These are phyloP conservation scores for Ceratobasidium theobromae DNA, from an alignment of 1,284 basidiomycete species.

Conservation along the genomic window DNA sequence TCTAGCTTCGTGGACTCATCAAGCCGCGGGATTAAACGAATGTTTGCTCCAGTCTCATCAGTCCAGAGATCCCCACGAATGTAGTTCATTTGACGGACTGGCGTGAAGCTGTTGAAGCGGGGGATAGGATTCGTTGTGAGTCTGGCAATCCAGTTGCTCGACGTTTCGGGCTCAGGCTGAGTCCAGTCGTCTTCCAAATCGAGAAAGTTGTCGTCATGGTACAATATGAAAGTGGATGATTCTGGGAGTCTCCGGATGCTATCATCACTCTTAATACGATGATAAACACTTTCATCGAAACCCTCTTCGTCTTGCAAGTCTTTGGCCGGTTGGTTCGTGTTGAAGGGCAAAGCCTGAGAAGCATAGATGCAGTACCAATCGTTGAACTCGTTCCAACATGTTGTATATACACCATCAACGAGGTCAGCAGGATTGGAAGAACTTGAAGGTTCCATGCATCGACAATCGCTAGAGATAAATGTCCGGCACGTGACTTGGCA, in stretches of 20 bases:
- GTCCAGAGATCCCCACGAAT: slow-evolving; percentile 18
- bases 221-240: not conserved
- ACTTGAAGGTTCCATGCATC: not conserved
- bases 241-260: not conserved
- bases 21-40: not conserved
- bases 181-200: slow-evolving; percentile 3
- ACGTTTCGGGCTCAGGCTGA: too few relatives aligned
- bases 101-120: not conserved
- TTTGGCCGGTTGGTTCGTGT: not conserved
- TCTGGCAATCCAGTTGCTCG: not conserved
- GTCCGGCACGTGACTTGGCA: not conserved
- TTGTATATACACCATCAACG: not conserved
- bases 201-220: not conserved
- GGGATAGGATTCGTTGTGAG: not conserved
- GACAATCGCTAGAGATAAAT: not conserved
- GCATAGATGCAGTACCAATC: not conserved
- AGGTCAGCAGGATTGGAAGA: not conserved
- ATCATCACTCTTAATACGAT: not conserved
- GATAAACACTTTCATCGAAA: not conserved
- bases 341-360: not conserved
- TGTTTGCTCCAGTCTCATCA: not conserved
- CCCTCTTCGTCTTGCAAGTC: not conserved
- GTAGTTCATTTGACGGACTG: not conserved
- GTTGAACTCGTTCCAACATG: slow-evolving; percentile 16
- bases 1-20: not conserved